Evolutionary conservation across 2,329 filamentous ascomycete genomes (phyloP).

Genomic region (Xylaria sp.): DNA sequence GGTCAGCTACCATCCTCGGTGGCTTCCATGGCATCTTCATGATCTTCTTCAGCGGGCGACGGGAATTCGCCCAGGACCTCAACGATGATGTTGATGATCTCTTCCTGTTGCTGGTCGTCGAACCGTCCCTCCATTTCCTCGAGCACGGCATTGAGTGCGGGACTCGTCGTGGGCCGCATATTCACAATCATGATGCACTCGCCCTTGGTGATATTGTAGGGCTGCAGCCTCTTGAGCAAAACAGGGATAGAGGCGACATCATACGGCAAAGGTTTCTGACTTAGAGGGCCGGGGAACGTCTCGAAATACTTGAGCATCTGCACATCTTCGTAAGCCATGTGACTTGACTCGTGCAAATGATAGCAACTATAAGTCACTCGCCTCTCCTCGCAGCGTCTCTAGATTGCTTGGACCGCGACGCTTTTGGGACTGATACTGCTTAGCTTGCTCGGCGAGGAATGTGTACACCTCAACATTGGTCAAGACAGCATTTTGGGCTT

Average conservation of each 20-base stretch:
- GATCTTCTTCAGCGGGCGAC: slow-evolving; percentile 48
- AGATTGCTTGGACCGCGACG: slow-evolving; percentile 66
- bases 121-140: slow-evolving; percentile 73
- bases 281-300: slow-evolving; percentile 65
- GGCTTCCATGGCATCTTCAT: slow-evolving; percentile 54
- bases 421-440: slow-evolving; percentile 61
- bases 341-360: not conserved
- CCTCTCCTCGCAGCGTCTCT: slow-evolving; percentile 72
- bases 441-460: slow-evolving; percentile 68
- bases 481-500: slow-evolving; percentile 74
- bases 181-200: slow-evolving; percentile 77
- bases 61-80: slow-evolving; percentile 67
- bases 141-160: slow-evolving; percentile 69
- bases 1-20: slow-evolving; percentile 37
- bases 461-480: slow-evolving; percentile 79
- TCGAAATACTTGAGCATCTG: slow-evolving; percentile 71
- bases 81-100: slow-evolving; percentile 66
- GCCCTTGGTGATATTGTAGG: slow-evolving; percentile 72
- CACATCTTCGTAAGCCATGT: slow-evolving; percentile 10
- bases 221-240: slow-evolving; percentile 65
- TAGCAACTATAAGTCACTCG: slow-evolving; percentile 48
- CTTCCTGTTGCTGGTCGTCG: slow-evolving; percentile 65
- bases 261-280: slow-evolving; percentile 65
- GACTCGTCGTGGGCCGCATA: slow-evolving; percentile 66
- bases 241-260: slow-evolving; percentile 60